These are phyloP conservation scores for Sclerotinia spermophila DNA, from an alignment of 2,329 filamentous ascomycete species.

Conservation along the genomic window DNA sequence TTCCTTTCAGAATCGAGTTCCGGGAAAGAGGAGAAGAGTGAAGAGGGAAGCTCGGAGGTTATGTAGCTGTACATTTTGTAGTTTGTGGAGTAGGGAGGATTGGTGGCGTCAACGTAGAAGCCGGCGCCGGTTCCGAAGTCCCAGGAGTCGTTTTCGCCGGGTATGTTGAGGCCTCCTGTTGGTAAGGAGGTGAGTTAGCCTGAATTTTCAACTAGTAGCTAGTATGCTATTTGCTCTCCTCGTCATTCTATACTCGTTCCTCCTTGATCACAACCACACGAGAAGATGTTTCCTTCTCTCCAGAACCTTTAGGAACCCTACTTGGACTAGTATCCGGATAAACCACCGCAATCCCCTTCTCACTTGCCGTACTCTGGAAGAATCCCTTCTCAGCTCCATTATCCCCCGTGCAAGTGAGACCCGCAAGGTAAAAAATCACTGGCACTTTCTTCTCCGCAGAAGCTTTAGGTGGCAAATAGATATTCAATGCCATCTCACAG, in stretches of 20 bases:
- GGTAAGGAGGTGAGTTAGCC: background rate
- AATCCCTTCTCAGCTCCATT: conserved; percentile 82
- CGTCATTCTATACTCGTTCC: background rate
- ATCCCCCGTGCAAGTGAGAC: conserved; percentile 90
- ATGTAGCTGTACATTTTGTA: conserved; percentile 98
- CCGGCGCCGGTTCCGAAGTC: conserved; percentile 91
- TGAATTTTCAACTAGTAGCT: background rate
- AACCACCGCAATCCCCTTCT: conserved; percentile 82
- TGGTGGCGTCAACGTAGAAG: conserved; percentile 89
- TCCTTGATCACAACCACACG: background rate
- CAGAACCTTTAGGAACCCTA: conserved; percentile 40
- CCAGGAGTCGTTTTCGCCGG: conserved; percentile 81
- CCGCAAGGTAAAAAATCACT: conserved; percentile 88
- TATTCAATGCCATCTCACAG: conserved; percentile 88
- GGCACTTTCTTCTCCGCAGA: conserved; percentile 53
- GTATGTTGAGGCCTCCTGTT: conserved; percentile 68
- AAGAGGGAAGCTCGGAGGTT: conserved; percentile 75
- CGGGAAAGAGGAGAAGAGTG: conserved; percentile 69
- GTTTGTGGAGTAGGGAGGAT: conserved; percentile 66
- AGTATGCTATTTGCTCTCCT: background rate
- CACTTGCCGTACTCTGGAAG: conserved; percentile 78
- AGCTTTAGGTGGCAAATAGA: conserved; percentile 80
- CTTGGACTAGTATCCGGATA: conserved; percentile 95
- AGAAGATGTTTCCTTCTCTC: background rate
- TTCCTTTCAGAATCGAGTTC: conserved; percentile 68